phyloP scores from a whole-genome alignment of 176 grass and related monocot genomes.

The Eleusine indica region DNA sequence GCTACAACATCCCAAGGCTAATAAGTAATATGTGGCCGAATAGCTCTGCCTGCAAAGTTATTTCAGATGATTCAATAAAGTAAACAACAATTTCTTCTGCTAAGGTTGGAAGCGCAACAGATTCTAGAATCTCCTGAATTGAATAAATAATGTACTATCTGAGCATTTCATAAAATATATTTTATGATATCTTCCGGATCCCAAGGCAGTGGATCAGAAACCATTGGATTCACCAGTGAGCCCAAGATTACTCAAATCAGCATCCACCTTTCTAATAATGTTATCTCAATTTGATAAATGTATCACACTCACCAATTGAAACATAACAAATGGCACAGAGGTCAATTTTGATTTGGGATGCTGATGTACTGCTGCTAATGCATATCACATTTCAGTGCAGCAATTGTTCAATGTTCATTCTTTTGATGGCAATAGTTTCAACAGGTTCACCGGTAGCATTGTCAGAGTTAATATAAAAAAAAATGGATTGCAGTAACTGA shows the following conservation, averaged over 20 bases:
- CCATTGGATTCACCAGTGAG: neutral
- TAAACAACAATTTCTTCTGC: neutral
- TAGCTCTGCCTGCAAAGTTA: conserved; percentile 13
- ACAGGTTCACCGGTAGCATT: conserved; percentile 5
- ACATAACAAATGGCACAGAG: conserved; percentile 8
- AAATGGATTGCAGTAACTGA: conserved; percentile 11
- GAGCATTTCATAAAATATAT: conserved; percentile 20
- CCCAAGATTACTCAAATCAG: conserved; percentile 16
- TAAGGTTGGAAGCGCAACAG: neutral
- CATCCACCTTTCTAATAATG: neutral
- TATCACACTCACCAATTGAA: neutral
- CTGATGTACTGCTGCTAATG: neutral
- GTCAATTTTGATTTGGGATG: neutral
- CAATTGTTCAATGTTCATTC: neutral
- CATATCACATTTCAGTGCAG: conserved; percentile 8
- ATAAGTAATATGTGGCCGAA: neutral
- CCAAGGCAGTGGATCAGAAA: conserved; percentile 3
- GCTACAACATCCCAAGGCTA: neutral
- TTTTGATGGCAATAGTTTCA: conserved; percentile 10
- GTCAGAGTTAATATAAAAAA: conserved; percentile 3
- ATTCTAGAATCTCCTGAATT: neutral
- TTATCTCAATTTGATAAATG: conserved; percentile 10
- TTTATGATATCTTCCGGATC: conserved; percentile 16
- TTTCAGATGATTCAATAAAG: neutral
- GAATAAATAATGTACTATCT: neutral